A percentile compares a stretch with the other conserved stretches of the same genome.
Conservation (phyloP, 2,329 filamentous ascomycete genomes). For the Stylonectria norvegica region DNA sequence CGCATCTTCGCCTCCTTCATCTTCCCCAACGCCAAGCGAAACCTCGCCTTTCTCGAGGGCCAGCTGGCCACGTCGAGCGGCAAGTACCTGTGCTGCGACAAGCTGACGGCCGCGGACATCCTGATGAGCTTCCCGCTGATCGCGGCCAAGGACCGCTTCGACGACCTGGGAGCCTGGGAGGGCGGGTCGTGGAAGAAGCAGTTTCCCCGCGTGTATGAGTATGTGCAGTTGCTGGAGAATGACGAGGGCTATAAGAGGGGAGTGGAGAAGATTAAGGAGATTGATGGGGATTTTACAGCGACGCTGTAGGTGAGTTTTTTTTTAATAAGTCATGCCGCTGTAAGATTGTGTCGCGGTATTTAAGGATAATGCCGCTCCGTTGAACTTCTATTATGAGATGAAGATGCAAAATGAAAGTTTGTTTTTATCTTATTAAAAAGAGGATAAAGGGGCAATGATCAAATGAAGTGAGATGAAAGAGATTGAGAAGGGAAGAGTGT, state of each 20-base stretch:
- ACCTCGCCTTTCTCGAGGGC: slow-evolving; percentile 49
- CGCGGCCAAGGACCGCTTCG: slow-evolving; percentile 38
- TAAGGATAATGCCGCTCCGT: too few relatives aligned
- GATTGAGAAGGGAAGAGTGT: too few relatives aligned
- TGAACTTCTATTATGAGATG: too few relatives aligned
- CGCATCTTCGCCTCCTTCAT: slow-evolving; percentile 40
- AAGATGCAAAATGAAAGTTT: too few relatives aligned
- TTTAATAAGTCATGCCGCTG: too few relatives aligned
- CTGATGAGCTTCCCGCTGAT: slow-evolving; percentile 53
- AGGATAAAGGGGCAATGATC: too few relatives aligned
- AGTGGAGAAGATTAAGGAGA: slow-evolving; percentile 46
- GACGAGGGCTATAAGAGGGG: slow-evolving; percentile 48
- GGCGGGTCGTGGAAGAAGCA: slow-evolving; percentile 36
- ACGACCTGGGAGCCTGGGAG: slow-evolving; percentile 41
- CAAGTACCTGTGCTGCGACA: slow-evolving; percentile 47
- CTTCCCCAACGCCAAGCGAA: slow-evolving; percentile 45
- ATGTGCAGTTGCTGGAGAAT: slow-evolving; percentile 42
- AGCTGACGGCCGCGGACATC: slow-evolving; percentile 52
- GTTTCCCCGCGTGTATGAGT: slow-evolving; percentile 46
- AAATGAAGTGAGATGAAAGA: too few relatives aligned
- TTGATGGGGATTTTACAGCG: slow-evolving; percentile 40
- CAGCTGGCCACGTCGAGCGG: slow-evolving; percentile 45
- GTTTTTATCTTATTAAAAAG: too few relatives aligned
- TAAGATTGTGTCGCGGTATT: too few relatives aligned
- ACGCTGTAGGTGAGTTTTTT: slow-evolving; percentile 8